Percentiles rank a stretch among this genome's conserved stretches.
Conservation (phyloP, 2,329 filamentous ascomycete species). For the Talaromyces sp. region DNA sequence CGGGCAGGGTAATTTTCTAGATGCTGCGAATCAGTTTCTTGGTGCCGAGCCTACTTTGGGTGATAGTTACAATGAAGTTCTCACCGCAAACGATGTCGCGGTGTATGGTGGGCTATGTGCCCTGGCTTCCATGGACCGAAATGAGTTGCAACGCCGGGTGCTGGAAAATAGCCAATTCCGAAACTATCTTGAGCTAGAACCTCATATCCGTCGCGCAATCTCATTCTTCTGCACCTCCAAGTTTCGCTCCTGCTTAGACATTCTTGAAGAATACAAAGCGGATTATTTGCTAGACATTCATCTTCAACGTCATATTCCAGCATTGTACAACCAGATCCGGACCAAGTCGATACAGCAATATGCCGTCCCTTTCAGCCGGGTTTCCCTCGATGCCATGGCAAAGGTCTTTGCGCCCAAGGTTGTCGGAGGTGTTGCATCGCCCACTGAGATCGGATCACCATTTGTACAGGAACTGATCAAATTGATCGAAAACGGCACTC, state of each 20-base stretch:
- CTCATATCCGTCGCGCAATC: slow-evolving; percentile 88
- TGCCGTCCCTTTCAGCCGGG: slow-evolving; percentile 82
- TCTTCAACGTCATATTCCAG: slow-evolving; percentile 67
- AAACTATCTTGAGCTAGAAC: slow-evolving; percentile 84
- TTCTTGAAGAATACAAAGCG: slow-evolving; percentile 72
- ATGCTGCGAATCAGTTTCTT: slow-evolving; percentile 71
- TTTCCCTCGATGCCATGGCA: slow-evolving; percentile 75
- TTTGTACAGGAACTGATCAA: slow-evolving; percentile 62
- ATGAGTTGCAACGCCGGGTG: slow-evolving; percentile 68
- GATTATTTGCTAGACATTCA: slow-evolving; percentile 92
- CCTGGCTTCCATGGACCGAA: slow-evolving; percentile 81
- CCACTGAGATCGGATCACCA: slow-evolving; percentile 55
- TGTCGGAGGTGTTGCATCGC: slow-evolving; percentile 46
- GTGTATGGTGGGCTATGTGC: slow-evolving; percentile 88
- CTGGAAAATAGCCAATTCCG: slow-evolving; percentile 80
- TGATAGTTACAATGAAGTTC: slow-evolving; percentile 63
- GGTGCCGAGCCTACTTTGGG: slow-evolving; percentile 56
- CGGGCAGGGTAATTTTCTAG: slow-evolving; percentile 53
- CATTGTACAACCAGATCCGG: slow-evolving; percentile 71
- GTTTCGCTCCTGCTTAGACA: slow-evolving; percentile 78
- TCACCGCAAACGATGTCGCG: slow-evolving; percentile 82
- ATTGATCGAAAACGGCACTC: slow-evolving; percentile 69
- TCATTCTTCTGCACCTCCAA: slow-evolving; percentile 84
- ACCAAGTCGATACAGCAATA: slow-evolving; percentile 93
- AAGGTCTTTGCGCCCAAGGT: slow-evolving; percentile 62